Evolutionary conservation across 148 eudicot genomes (phyloP).

Genomic region (Rhododendron molle): DNA sequence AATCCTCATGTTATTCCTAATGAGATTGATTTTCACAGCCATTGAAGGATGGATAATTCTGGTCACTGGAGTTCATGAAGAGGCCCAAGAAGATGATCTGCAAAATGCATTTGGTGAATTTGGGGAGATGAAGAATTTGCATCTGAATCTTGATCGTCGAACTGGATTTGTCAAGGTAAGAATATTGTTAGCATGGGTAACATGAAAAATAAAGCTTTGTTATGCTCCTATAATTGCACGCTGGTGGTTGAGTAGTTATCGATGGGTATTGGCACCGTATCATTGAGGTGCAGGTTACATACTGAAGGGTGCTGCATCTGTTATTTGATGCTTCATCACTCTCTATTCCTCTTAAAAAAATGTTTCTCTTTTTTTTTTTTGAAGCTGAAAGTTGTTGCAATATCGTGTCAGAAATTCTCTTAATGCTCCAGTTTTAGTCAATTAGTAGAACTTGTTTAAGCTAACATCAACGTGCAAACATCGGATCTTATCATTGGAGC

Average conservation of each 20-base stretch:
- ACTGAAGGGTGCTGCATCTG: background rate
- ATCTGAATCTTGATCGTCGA: constrained; percentile 91
- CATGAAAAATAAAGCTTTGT: background rate
- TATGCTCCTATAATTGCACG: background rate
- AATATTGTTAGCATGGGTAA: background rate
- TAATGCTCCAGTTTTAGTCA: background rate
- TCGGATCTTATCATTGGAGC: background rate
- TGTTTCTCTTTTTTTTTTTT: background rate
- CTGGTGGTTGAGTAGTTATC: background rate
- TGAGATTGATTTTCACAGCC: constrained; percentile 42
- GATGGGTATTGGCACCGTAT: background rate
- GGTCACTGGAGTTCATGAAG: constrained; percentile 86
- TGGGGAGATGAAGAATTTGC: constrained; percentile 80
- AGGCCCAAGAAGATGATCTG: constrained; percentile 87
- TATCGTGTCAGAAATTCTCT: background rate
- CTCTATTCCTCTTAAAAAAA: background rate
- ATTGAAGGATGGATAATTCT: constrained; percentile 92
- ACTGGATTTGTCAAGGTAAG: constrained; percentile 92
- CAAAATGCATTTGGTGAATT: constrained; percentile 75
- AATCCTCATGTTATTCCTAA: constrained; percentile 1
- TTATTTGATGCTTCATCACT: background rate
- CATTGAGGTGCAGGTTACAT: background rate
- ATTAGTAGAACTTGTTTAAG: background rate
- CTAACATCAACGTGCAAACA: background rate
- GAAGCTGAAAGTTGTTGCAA: background rate